phyloP scores from a whole-genome alignment of 129 eudicot genomes.

The Centella asiatica region DNA sequence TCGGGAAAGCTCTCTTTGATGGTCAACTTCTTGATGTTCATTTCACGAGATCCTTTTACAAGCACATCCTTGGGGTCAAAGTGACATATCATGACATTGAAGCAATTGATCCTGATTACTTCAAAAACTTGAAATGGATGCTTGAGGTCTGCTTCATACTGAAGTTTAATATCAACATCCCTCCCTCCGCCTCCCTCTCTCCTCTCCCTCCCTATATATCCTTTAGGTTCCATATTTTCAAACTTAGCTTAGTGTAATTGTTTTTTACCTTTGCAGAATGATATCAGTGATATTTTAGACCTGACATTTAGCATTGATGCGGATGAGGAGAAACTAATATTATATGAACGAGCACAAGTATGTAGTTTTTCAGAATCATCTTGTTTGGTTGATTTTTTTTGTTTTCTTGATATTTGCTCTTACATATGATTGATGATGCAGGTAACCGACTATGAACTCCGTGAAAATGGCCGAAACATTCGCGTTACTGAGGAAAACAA shows the following conservation, averaged over 20 bases:
- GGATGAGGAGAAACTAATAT: constrained; percentile 89
- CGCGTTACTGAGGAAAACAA: constrained; percentile 95
- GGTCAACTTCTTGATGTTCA: constrained; percentile 96
- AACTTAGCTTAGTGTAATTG: no score
- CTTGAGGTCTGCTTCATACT: constrained; percentile 62
- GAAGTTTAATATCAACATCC: no score
- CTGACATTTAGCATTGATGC: constrained; percentile 98
- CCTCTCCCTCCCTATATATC: background rate
- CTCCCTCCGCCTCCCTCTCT: no score
- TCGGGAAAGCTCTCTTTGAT: constrained; percentile 92
- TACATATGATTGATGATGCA: constrained; percentile 28
- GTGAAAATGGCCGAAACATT: constrained; percentile 83
- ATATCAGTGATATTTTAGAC: constrained; percentile 76
- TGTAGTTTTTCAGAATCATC: constrained; percentile 4
- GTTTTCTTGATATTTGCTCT: background rate
- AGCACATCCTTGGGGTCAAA: constrained; percentile 95
- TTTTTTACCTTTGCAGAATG: constrained; percentile 59
- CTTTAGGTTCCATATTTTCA: background rate
- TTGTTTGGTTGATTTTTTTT: background rate
- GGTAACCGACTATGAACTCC: constrained; percentile 97
- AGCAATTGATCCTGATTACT: constrained; percentile 96
- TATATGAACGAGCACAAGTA: constrained; percentile 79
- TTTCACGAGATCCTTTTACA: constrained; percentile 95
- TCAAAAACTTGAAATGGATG: constrained; percentile 95
- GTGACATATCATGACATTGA: constrained; percentile 98